These are phyloP conservation scores for Allium cepa DNA, from an alignment of 106 monocot species.

Conservation along the genomic window DNA sequence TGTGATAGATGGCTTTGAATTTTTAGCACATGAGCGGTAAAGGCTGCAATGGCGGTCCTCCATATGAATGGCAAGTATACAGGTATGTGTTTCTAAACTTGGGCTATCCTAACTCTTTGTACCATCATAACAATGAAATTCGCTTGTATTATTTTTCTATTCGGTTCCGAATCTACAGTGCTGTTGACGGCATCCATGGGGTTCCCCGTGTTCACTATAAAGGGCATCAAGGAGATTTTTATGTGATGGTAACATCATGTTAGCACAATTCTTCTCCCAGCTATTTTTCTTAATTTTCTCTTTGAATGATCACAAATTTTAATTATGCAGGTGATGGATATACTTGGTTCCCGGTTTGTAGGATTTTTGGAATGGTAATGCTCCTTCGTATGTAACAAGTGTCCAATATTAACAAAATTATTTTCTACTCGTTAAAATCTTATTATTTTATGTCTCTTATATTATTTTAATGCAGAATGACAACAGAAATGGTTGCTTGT, in stretches of 20 bases:
- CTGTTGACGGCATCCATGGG: slow-evolving; percentile 83
- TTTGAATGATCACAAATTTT: not conserved
- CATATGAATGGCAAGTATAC: slow-evolving; percentile 92
- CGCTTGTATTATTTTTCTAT: not conserved
- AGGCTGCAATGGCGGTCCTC: slow-evolving; percentile 73
- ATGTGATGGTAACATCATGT: slow-evolving; percentile 63
- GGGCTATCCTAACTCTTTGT: not conserved
- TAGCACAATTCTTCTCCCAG: slow-evolving; percentile 5
- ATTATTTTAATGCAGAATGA: slow-evolving; percentile 34
- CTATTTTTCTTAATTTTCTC: not conserved
- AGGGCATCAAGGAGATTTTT: slow-evolving; percentile 79
- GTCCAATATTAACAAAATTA: not conserved
- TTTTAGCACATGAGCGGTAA: slow-evolving; percentile 83
- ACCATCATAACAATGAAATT: not conserved
- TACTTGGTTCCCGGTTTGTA: slow-evolving; percentile 77
- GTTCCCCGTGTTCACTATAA: slow-evolving; percentile 87
- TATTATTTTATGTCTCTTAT: slow-evolving; percentile 1
- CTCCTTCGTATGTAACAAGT: slow-evolving; percentile 39
- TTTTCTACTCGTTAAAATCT: not conserved
- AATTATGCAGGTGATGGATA: slow-evolving; percentile 69
- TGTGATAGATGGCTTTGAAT: slow-evolving; percentile 58
- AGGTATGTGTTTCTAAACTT: slow-evolving; percentile 33
- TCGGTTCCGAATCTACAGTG: slow-evolving; percentile 25
- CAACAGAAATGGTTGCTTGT: slow-evolving; percentile 68
- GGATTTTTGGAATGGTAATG: slow-evolving; percentile 82